Conservation (phyloP, 2,329 filamentous ascomycete species). For the Aspergillus sp. region DNA sequence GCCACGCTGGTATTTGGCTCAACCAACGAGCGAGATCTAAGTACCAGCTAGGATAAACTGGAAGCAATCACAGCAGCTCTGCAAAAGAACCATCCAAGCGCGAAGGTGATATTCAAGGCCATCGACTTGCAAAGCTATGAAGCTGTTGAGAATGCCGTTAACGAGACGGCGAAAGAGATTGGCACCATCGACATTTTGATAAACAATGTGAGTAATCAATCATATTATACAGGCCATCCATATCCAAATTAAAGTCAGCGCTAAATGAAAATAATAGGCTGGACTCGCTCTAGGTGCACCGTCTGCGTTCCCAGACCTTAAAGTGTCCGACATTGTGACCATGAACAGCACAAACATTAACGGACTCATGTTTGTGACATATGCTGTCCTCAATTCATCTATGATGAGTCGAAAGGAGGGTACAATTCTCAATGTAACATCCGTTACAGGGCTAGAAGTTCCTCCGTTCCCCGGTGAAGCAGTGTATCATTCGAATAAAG, state of each 20-base stretch:
- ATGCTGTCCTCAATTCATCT: slow-evolving; percentile 46
- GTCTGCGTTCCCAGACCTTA: slow-evolving; percentile 42
- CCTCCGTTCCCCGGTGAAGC: slow-evolving; percentile 52
- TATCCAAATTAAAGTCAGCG: not conserved
- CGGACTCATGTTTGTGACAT: slow-evolving; percentile 48
- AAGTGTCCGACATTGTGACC: slow-evolving; percentile 42
- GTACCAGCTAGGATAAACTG: slow-evolving; percentile 19
- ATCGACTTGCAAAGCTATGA: slow-evolving; percentile 23
- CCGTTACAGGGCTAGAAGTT: slow-evolving; percentile 48
- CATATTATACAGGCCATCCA: not conserved
- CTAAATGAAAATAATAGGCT: slow-evolving; percentile 26
- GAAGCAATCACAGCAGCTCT: slow-evolving; percentile 5
- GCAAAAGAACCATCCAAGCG: not conserved
- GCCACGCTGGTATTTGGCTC: not conserved
- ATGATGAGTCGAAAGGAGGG: slow-evolving; percentile 43
- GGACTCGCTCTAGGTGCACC: slow-evolving; percentile 51
- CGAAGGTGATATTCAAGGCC: slow-evolving; percentile 13
- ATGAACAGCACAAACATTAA: slow-evolving; percentile 53
- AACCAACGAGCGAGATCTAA: not conserved
- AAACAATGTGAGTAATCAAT: slow-evolving; percentile 40
- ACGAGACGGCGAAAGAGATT: slow-evolving; percentile 30
- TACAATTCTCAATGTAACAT: slow-evolving; percentile 52
- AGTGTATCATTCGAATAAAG: slow-evolving; percentile 51
- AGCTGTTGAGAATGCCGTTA: slow-evolving; percentile 28
- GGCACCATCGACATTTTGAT: slow-evolving; percentile 47